Percentiles rank a stretch among this genome's conserved stretches.
Evolutionary conservation across 805 yeast genomes (phyloP).

Genomic region (Ogataea paraovalis): DNA sequence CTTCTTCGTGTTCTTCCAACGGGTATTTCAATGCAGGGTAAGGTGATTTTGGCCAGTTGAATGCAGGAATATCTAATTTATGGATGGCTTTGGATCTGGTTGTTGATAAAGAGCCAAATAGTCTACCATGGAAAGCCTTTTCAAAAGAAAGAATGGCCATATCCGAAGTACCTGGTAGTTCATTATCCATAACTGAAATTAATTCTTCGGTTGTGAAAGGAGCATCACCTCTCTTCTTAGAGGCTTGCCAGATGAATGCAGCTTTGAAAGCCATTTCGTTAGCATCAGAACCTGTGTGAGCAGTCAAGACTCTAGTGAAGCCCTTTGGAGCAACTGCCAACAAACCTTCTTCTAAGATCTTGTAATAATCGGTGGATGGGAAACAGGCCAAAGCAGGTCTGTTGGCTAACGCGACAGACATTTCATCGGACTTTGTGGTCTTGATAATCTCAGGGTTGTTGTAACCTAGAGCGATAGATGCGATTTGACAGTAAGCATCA

Average conservation of each 20-base stretch:
- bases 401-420: conserved; percentile 61
- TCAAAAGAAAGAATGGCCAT: conserved; percentile 51
- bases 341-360: conserved; percentile 43
- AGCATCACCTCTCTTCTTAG: conserved; percentile 43
- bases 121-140: conserved; percentile 53
- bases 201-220: conserved; percentile 46
- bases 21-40: conserved; percentile 87
- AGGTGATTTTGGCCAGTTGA: conserved; percentile 54
- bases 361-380: conserved; percentile 53
- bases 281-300: conserved; percentile 65
- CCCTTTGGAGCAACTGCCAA: conserved; percentile 66
- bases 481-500: conserved; percentile 70
- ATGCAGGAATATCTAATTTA: conserved; percentile 57
- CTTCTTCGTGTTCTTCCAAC: conserved; percentile 57
- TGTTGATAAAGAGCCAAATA: conserved; percentile 52
- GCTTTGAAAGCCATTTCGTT: conserved; percentile 71
- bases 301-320: conserved; percentile 57
- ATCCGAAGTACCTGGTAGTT: conserved; percentile 50
- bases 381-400: conserved; percentile 68
- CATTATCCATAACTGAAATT: conserved; percentile 45
- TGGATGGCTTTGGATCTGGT: conserved; percentile 56
- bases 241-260: conserved; percentile 59
- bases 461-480: conserved; percentile 68
- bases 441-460: conserved; percentile 61
- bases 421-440: conserved; percentile 55